Evolutionary conservation across 306 rosid genomes (phyloP).

Genomic region (Albizia julibrissin): DNA sequence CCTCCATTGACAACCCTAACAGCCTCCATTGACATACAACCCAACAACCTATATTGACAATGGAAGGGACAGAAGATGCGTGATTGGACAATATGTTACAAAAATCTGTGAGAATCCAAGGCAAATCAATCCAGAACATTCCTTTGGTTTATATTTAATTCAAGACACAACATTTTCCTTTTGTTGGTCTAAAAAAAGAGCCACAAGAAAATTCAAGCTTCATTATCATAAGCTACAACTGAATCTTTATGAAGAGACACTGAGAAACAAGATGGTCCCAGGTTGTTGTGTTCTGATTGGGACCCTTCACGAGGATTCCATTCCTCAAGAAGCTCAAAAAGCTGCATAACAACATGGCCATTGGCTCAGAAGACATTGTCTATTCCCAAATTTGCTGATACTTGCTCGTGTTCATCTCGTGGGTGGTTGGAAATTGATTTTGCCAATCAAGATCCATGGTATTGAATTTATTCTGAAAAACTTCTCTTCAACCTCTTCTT

Average conservation of each 20-base stretch:
- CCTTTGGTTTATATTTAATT: neutral
- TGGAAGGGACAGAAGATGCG: neutral
- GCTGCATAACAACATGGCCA: neutral
- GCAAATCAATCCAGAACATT: slow-evolving; percentile 21
- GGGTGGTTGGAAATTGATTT: neutral
- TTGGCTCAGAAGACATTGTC: neutral
- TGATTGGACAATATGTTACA: neutral
- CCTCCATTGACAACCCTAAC: too few relatives aligned
- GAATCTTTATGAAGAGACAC: slow-evolving; percentile 4
- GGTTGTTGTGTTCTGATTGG: neutral
- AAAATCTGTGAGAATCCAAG: slow-evolving; percentile 4
- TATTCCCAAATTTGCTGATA: slow-evolving; percentile 9
- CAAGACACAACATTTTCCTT: neutral
- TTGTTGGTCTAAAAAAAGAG: neutral
- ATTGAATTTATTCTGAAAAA: neutral
- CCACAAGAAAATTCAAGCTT: slow-evolving; percentile 1
- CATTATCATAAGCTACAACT: slow-evolving; percentile 12
- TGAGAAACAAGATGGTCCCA: slow-evolving; percentile 26
- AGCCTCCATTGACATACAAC: too few relatives aligned
- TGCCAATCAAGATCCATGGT: neutral
- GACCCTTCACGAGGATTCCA: slow-evolving; percentile 27
- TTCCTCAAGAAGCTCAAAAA: neutral
- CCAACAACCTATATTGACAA: too few relatives aligned
- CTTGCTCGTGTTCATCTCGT: slow-evolving; percentile 32
- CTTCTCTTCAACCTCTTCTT: neutral